Base-by-base conservation (phyloP, 2,329 filamentous ascomycete genomes). In the Fusarium sp. region DNA sequence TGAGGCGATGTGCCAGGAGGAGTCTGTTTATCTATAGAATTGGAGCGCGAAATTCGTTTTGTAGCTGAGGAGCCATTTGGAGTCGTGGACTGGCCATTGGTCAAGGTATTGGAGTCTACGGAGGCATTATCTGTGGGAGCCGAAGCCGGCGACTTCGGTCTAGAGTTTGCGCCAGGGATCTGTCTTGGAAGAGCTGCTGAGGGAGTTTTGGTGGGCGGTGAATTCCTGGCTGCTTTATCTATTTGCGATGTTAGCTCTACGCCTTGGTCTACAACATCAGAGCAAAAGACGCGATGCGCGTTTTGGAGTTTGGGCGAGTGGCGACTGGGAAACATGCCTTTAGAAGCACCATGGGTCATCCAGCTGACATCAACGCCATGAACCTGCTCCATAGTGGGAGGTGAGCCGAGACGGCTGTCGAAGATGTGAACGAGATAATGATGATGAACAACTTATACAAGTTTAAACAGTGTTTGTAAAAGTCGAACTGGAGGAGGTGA, bases 291-390 rank as follows among this genome's bases (percentile, higher is more conserved):
- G 63, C 41, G 54, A 66, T 65, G 63, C 49, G 71, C 58, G 65
- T 76, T 60, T 62, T 61, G 35, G 42, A 52, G 47, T 62, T 47
- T 62, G 54, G 63, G 55, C 36, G 49, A 73, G 75, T 77, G 74
- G 74, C 72, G 73, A 75, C 29, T 66, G 20, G 46, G 47, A 58
- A 60, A 83, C 87, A 82, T 86, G 93, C 94, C 94, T 92, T 93
- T 94, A 72, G 91, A 90, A 76, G 92, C 90, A 79, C 93, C 92
- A 83, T 96, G 93, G 76, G 88, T 88, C 86, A 97, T 92, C 94
- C 94, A 97, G 82, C 92, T 94, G 79, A 97, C 94, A 83, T 97
- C 94, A 78, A 97, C 89, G 74, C 92, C 91, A 81, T 94, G 91
- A 73, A 93, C 89, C 76, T 92, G 91, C 83, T 95, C 93, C 93